Conservation (phyloP, 1,139 yeast species). For the Pichia sp. region DNA sequence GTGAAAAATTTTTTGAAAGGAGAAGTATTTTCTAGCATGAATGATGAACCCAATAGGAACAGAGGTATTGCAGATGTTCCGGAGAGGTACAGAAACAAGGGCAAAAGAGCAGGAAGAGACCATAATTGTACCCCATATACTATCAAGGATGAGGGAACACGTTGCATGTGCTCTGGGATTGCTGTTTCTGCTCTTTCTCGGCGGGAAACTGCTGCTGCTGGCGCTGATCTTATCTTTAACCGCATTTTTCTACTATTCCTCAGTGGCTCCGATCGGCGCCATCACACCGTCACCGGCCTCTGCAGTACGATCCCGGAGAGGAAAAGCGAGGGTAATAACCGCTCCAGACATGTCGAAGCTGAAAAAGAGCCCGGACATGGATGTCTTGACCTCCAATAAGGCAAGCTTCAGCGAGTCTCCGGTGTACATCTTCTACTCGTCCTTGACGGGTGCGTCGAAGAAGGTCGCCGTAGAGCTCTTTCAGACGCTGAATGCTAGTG, state of each 20-base stretch:
- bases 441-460: slow-evolving; percentile 79
- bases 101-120: background rate
- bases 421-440: slow-evolving; percentile 70
- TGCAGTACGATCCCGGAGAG: background rate
- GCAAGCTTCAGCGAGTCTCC: slow-evolving; percentile 42
- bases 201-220: slow-evolving; percentile 11
- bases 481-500: slow-evolving; percentile 32
- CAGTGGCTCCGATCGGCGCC: background rate
- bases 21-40: background rate
- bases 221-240: slow-evolving; percentile 7
- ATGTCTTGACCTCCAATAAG: slow-evolving; percentile 34
- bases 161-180: slow-evolving; percentile 4
- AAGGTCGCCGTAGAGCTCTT: slow-evolving; percentile 56
- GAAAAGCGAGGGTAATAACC: slow-evolving; percentile 12
- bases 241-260: slow-evolving; percentile 10
- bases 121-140: background rate
- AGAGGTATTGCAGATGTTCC: too few relatives aligned
- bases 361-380: slow-evolving; percentile 6
- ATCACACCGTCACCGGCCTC: background rate
- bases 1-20: background rate
- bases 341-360: slow-evolving; percentile 10
- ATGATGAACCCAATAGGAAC: too few relatives aligned
- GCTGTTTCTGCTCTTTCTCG: slow-evolving; percentile 5
- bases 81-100: background rate
- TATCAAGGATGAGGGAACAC: slow-evolving; percentile 9